A percentile compares a stretch with the other conserved stretches of the same genome.
phyloP scores from a whole-genome alignment of 768 basidiomycete genomes.

The Tricholoma furcatifolium region DNA sequence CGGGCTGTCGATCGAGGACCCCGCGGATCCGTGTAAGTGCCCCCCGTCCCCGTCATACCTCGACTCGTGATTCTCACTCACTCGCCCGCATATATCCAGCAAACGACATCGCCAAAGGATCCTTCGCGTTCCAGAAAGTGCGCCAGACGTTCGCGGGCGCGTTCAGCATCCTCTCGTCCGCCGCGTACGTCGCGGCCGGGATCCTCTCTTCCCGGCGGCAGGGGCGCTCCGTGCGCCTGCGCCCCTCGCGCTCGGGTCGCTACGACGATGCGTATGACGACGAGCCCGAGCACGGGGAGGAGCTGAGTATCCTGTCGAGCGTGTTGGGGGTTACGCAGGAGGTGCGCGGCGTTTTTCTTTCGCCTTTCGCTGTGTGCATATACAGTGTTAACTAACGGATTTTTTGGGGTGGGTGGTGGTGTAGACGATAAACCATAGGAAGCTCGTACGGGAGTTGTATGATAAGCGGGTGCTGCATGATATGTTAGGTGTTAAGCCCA shows the following conservation, averaged over 20 bases:
- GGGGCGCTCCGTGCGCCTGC: slow-evolving; percentile 46
- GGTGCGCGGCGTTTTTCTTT: slow-evolving; percentile 38
- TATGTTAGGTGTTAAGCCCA: slow-evolving; percentile 46
- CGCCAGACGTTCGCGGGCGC: slow-evolving; percentile 84
- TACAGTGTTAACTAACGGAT: no score
- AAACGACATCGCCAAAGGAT: slow-evolving; percentile 91
- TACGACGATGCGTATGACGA: no score
- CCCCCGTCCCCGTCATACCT: neutral
- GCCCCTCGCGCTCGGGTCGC: slow-evolving; percentile 7
- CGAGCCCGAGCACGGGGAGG: slow-evolving; percentile 38
- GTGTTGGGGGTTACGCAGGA: slow-evolving; percentile 85
- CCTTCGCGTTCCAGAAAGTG: slow-evolving; percentile 81
- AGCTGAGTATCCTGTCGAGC: slow-evolving; percentile 76
- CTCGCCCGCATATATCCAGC: slow-evolving; percentile 57
- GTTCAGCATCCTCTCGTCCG: slow-evolving; percentile 70
- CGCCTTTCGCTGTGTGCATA: neutral
- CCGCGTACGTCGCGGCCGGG: slow-evolving; percentile 64
- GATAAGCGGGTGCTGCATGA: slow-evolving; percentile 57
- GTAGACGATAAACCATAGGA: slow-evolving; percentile 75
- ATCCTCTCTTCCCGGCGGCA: slow-evolving; percentile 56
- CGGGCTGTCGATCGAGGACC: slow-evolving; percentile 46
- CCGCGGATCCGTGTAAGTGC: slow-evolving; percentile 78
- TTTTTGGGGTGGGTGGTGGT: neutral
- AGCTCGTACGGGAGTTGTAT: slow-evolving; percentile 68
- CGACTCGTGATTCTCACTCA: no score